Base-by-base conservation (phyloP, 768 basidiomycete species). In the Amanita muscaria region DNA sequence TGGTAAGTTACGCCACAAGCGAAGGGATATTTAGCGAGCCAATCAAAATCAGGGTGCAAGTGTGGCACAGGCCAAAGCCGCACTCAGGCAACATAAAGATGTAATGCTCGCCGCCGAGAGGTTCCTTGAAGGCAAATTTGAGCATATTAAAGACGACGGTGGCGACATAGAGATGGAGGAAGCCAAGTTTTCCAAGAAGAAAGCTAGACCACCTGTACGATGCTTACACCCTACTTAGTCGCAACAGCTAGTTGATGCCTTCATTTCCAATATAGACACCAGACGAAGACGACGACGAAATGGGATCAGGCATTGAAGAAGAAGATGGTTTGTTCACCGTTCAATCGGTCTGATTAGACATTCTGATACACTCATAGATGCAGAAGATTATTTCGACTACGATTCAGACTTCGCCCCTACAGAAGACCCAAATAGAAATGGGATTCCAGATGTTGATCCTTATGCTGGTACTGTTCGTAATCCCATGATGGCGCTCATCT, bases 101-200 rank as follows among this genome's bases (percentile, higher is more conserved):
- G 89, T 92, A 27, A 88, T 89, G 86, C 73, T 87, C 57, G 92
- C 92, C 11, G 90, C 91, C 2, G 90, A 90, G 60, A 73, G 73
- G 36, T 79, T 89, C 48, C 86, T 89, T 49, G 82, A 86, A 50
- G 92, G 92, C 10, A 79, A 83, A 51, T 91, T 88, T 55, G 84
- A 88, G 54, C 65, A 83, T 56, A 66, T 88, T n/a, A 63, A 74
- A 46, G 74, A 67, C 15, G 76, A 78, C 40, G 75, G 68, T 2
- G 36, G 22, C 45, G 76, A 80, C 52, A 66, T 66, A 34, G 66
- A 66, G 32, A 75, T 78, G 72, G 59, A 57, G 29, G 44, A 39
- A 16, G 29, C 39, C 29, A 47, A 23, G 18, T 5, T 32, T 24
- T 4, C 29, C 18, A 60, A 55, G 44, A 53, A 51, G 21, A 29